Conservation (phyloP, 2,329 filamentous ascomycete genomes). For the Sporothrix protearum region DNA sequence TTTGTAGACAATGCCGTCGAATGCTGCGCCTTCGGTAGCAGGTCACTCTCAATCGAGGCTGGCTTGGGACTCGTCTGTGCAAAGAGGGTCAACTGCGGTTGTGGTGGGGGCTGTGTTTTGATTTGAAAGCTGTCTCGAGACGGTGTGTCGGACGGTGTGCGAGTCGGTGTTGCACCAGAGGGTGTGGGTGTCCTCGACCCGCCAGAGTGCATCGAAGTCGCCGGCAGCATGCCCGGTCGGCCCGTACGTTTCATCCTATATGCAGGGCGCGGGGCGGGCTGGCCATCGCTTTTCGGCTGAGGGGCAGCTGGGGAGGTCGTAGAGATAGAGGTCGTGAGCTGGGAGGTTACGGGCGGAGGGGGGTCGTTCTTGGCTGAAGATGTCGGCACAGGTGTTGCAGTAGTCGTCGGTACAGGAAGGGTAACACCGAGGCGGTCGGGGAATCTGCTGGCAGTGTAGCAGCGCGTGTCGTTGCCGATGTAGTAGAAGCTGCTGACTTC, state of each 20-base stretch:
- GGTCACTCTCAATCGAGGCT: background rate
- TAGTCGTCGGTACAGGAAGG: background rate
- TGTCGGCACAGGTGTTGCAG: background rate
- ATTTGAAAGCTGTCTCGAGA: background rate
- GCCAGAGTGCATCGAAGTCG: background rate
- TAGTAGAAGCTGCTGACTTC: background rate
- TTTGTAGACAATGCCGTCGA: background rate
- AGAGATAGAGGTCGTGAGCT: background rate
- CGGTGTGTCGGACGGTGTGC: background rate
- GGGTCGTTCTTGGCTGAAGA: background rate
- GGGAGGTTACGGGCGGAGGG: background rate
- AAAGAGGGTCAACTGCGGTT: no score
- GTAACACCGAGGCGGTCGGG: background rate
- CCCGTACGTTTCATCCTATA: conserved; percentile 31
- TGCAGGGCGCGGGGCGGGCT: background rate
- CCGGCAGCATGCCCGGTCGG: background rate
- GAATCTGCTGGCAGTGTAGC: background rate
- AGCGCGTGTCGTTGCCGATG: background rate
- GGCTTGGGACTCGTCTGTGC: background rate
- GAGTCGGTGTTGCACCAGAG: background rate
- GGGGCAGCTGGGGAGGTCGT: background rate
- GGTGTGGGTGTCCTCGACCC: background rate
- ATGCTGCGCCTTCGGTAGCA: background rate
- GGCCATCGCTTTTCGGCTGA: background rate
- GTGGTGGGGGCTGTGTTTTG: background rate